Evolutionary conservation across 345 rosid species (phyloP), one percentile per base, ranked within the genome.

Genomic region (Combretum micranthum): DNA sequence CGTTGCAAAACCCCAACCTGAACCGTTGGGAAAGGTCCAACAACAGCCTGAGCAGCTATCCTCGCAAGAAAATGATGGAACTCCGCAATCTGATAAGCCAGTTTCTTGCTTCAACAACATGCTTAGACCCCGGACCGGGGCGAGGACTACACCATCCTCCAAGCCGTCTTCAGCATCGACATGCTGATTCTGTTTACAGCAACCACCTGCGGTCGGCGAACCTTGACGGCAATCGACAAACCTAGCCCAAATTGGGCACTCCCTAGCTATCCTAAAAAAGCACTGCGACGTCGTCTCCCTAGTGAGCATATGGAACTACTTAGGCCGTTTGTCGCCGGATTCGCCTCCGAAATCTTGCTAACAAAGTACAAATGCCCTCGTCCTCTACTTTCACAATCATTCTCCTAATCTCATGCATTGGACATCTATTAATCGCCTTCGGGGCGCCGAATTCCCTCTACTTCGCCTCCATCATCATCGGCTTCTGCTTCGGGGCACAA

Each of bases 401-500:
- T 49, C 73, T 72, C 48, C 69, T 75, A 9, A 48, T 72, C 20
- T 72, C 80, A 5, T 64, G 80, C 59, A 46, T 65, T 15, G 80
- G 80, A 32, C 77, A 76, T 47, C 72, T 72, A 25, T 56, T 72
- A 15, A 76, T 76, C 3, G 77, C 80, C 15, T 72, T 72, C 15
- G 74, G 64, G 18, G 66, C 72, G 42, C 69, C 80, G 2, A 55
- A 59, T 12, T 47, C 74, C 12, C 80, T 76, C 42, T 76, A 76
- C 59, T 17, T 63, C 25, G 45, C 77, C 19, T 76, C 80, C 0
- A 55, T 72, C 16, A 52, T 75, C 15, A 65, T 62, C 32, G 77
- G 80, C 23, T 76, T 76, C 69, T 72, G 77, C 61, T 65, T 76
- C 5, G 77, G 80, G n/a, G 80, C 77, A 4, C 77, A 69, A 51